These are phyloP conservation scores for Lichtheimia corymbifera DNA, from an alignment of 371 early-diverging fungal genomes.

Conservation along the genomic window DNA sequence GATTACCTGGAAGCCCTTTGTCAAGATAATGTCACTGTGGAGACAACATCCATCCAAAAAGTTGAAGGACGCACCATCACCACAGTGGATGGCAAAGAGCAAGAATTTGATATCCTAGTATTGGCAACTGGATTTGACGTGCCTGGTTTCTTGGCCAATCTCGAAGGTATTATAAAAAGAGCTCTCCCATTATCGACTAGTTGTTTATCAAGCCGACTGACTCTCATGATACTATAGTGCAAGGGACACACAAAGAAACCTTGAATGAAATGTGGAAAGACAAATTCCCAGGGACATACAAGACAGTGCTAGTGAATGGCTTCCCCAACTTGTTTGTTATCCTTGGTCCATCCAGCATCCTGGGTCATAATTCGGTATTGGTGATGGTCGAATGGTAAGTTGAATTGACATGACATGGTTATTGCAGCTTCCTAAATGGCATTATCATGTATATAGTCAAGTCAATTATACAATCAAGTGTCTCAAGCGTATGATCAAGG, in stretches of 20 bases:
- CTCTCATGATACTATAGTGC: slow-evolving; percentile 3
- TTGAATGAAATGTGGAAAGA: slow-evolving; percentile 16
- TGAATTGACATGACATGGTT: neutral
- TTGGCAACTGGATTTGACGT: slow-evolving; percentile 68
- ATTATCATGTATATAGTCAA: slow-evolving; percentile 14
- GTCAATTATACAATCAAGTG: slow-evolving; percentile 21
- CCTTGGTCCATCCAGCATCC: slow-evolving; percentile 42
- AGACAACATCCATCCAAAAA: slow-evolving; percentile 34
- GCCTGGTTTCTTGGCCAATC: slow-evolving; percentile 32
- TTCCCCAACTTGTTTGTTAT: slow-evolving; percentile 49
- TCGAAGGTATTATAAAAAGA: slow-evolving; percentile 25
- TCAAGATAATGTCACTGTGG: slow-evolving; percentile 44
- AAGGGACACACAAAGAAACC: slow-evolving; percentile 5
- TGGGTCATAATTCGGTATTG: slow-evolving; percentile 33
- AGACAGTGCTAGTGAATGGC: slow-evolving; percentile 24
- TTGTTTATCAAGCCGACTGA: too few relatives aligned
- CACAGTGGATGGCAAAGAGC: slow-evolving; percentile 34
- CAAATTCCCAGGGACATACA: slow-evolving; percentile 22
- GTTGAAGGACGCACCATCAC: slow-evolving; percentile 46
- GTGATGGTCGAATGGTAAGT: slow-evolving; percentile 7
- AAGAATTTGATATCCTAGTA: slow-evolving; percentile 55
- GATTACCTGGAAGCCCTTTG: slow-evolving; percentile 50
- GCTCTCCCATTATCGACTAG: too few relatives aligned
- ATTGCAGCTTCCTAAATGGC: neutral
- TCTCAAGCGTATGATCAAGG: slow-evolving; percentile 18